These are phyloP conservation scores for Linderniella brevidens DNA, from an alignment of 257 asterid species.

Conservation along the genomic window DNA sequence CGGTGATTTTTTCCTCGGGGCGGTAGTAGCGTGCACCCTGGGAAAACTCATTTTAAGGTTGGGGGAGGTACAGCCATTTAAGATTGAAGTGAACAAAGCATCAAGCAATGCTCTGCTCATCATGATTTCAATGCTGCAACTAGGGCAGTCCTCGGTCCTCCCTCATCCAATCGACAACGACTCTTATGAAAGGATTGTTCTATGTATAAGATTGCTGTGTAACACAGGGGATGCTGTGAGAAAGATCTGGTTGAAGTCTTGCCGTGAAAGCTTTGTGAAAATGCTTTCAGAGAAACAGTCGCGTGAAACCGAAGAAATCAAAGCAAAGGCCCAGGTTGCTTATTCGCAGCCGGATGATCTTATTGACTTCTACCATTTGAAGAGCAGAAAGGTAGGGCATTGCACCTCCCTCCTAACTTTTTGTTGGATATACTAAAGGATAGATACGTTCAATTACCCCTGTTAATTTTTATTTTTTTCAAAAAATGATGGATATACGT, in stretches of 20 bases:
- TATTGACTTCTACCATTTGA: constrained; percentile 93
- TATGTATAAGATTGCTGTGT: constrained; percentile 69
- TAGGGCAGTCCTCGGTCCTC: constrained; percentile 87
- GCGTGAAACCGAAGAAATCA: constrained; percentile 86
- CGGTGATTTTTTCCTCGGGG: constrained; percentile 98
- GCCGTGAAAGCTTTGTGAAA: constrained; percentile 87
- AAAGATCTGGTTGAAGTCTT: constrained; percentile 77
- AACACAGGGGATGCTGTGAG: constrained; percentile 55
- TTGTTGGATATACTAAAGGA: too few relatives aligned
- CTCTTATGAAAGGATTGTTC: constrained; percentile 75
- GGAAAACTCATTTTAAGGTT: constrained; percentile 73
- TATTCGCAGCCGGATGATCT: constrained; percentile 97
- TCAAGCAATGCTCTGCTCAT: constrained; percentile 43
- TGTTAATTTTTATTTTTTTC: too few relatives aligned
- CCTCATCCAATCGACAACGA: constrained; percentile 95
- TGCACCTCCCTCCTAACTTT: too few relatives aligned
- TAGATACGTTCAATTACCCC: too few relatives aligned
- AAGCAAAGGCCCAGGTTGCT: constrained; percentile 72
- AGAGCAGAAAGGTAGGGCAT: constrained; percentile 83
- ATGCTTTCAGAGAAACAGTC: constrained; percentile 93
- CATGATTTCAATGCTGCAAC: constrained; percentile 82
- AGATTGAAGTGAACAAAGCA: constrained; percentile 70
- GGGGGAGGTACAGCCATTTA: constrained; percentile 87
- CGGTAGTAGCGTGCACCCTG: constrained; percentile 78
- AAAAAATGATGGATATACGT: too few relatives aligned